These are phyloP conservation scores for Ogataea neopini DNA, from an alignment of 805 yeast genomes.

Conservation along the genomic window DNA sequence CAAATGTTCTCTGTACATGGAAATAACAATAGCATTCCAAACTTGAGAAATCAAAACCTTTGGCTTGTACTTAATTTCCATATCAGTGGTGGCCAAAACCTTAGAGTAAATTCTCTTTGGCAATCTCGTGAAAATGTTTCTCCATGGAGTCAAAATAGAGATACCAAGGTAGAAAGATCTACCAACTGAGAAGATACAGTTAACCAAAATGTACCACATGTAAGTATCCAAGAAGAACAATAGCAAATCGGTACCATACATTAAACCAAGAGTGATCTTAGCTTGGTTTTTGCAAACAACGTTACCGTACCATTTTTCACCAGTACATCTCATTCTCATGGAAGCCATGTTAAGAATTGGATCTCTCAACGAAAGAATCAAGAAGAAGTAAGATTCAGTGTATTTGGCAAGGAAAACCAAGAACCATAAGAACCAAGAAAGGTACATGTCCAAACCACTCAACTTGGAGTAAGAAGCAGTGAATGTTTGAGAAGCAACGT, in stretches of 20 bases:
- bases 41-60: conserved; percentile 97
- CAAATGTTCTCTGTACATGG: conserved; percentile 99
- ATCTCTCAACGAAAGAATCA: conserved; percentile 87
- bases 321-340: conserved; percentile 89
- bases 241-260: conserved; percentile 89
- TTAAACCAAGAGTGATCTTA: conserved; percentile 84
- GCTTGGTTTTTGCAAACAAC: conserved; percentile 83
- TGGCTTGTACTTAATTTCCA: conserved; percentile 99
- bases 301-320: conserved; percentile 88
- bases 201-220: conserved; percentile 96
- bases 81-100: conserved; percentile 95
- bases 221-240: conserved; percentile 98
- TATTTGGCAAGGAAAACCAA: conserved; percentile 87
- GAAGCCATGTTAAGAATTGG: conserved; percentile 89
- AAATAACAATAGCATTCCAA: conserved; percentile 98
- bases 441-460: conserved; percentile 89
- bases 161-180: conserved; percentile 98
- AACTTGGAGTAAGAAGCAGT: conserved; percentile 87
- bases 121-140: conserved; percentile 94
- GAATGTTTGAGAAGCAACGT: conserved; percentile 91
- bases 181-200: conserved; percentile 94
- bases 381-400: conserved; percentile 87
- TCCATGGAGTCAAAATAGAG: conserved; percentile 98
- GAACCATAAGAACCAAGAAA: conserved; percentile 91
- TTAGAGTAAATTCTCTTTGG: conserved; percentile 99